Evolutionary conservation across 2,329 filamentous ascomycete species (phyloP).

Genomic region (Sporothrix schenckii): DNA sequence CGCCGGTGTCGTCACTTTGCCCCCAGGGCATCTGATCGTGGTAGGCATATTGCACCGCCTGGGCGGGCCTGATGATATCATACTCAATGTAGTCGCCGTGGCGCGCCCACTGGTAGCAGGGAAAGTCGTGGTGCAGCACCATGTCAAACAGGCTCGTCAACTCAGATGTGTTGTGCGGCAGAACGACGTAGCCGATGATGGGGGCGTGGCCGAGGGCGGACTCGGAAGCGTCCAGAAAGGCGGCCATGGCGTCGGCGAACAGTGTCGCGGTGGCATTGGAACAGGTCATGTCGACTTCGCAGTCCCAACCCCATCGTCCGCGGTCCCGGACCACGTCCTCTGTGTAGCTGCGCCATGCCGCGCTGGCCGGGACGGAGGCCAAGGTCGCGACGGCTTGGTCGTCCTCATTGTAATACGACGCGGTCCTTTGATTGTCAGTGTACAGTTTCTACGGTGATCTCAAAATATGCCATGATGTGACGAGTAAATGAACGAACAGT

Average conservation of each 20-base stretch:
- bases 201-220: constrained; percentile 10
- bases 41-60: constrained; percentile 23
- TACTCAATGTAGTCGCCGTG: constrained; percentile 23
- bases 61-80: not conserved
- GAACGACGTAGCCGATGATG: constrained; percentile 9
- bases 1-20: not conserved
- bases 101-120: constrained; percentile 22
- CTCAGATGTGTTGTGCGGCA: not conserved
- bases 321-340: not conserved
- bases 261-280: not conserved
- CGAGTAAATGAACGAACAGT: constrained; percentile 8
- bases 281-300: not conserved
- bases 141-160: constrained; percentile 7
- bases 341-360: constrained; percentile 16
- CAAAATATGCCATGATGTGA: not conserved
- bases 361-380: constrained; percentile 11
- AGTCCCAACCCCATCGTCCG: constrained; percentile 9
- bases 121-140: constrained; percentile 16
- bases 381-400: constrained; percentile 18
- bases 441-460: not conserved
- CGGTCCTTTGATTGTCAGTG: constrained; percentile 13
- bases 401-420: constrained; percentile 25
- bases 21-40: constrained; percentile 7
- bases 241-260: constrained; percentile 10
- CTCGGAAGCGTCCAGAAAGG: constrained; percentile 1